Conservation (phyloP, 2,329 filamentous ascomycete genomes). For the Trichoderma sp. region DNA sequence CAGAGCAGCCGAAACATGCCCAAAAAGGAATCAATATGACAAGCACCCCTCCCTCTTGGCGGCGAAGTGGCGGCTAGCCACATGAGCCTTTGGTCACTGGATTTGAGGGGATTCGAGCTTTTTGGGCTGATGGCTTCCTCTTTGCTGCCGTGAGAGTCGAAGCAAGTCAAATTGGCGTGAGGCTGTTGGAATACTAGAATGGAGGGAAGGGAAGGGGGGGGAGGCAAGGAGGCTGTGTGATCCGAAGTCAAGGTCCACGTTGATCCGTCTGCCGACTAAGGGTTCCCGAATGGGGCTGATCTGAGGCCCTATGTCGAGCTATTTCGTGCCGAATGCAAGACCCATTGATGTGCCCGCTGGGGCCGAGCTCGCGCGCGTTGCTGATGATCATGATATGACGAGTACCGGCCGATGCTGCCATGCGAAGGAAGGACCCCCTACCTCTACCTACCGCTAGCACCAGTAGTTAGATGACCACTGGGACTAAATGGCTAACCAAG, state of each 20-base stretch:
- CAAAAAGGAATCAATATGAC: conserved; percentile 18
- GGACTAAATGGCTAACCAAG: conserved; percentile 1
- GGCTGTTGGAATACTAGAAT: background rate
- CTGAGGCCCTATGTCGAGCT: conserved; percentile 22
- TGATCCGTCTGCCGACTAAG: conserved; percentile 17
- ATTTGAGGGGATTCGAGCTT: conserved; percentile 23
- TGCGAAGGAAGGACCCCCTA: background rate
- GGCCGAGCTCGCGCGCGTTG: conserved; percentile 22
- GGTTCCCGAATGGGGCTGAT: conserved; percentile 24
- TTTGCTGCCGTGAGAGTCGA: background rate
- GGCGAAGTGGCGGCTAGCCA: conserved; percentile 33
- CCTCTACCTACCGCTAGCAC: background rate
- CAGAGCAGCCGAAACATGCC: conserved; percentile 1
- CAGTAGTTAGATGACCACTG: conserved; percentile 3
- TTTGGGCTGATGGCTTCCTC: background rate
- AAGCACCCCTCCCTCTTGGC: conserved; percentile 21
- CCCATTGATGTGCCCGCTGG: conserved; percentile 27
- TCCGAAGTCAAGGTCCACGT: conserved; percentile 15
- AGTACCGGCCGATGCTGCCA: conserved; percentile 22
- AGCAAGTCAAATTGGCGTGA: conserved; percentile 5
- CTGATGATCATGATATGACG: conserved; percentile 26
- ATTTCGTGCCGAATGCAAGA: conserved; percentile 26
- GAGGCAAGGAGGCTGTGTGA: conserved; percentile 10
- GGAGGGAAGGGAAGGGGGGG: background rate
- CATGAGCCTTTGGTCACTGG: conserved; percentile 37